A percentile compares a stretch with the other conserved stretches of the same genome.
These are phyloP conservation scores for Botrytis sinoallii DNA, from an alignment of 2,329 filamentous ascomycete genomes.

Conservation along the genomic window DNA sequence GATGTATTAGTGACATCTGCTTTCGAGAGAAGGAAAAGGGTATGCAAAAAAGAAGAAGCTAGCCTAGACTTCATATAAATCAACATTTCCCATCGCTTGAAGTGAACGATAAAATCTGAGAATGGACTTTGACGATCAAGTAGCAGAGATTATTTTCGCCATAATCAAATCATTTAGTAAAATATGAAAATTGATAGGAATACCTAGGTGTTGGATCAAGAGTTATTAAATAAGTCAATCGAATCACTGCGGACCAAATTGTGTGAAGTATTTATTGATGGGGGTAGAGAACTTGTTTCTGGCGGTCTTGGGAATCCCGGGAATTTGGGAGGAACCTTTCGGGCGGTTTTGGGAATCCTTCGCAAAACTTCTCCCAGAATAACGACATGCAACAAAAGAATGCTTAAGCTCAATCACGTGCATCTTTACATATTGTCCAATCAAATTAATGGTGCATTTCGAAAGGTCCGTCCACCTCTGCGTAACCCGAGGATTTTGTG, in stretches of 20 bases:
- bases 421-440: background rate
- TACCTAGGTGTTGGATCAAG: background rate
- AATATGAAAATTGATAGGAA: background rate
- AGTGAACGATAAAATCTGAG: background rate
- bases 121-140: background rate
- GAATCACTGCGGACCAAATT: background rate
- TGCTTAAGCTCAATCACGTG: background rate
- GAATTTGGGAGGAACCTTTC: background rate
- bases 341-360: background rate
- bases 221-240: background rate
- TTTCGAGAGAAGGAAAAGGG: background rate
- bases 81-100: background rate
- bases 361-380: background rate
- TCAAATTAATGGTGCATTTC: background rate
- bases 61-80: background rate
- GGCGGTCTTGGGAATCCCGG: background rate
- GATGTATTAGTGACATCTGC: background rate
- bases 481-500: background rate
- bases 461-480: background rate
- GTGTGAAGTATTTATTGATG: background rate
- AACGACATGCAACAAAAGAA: background rate
- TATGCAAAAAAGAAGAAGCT: background rate
- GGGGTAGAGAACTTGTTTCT: background rate
- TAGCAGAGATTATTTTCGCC: background rate
- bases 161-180: background rate